A percentile compares a stretch with the other conserved stretches of the same genome.
Conservation (phyloP, 1,139 yeast species). For the Geotrichum histeridarum region DNA sequence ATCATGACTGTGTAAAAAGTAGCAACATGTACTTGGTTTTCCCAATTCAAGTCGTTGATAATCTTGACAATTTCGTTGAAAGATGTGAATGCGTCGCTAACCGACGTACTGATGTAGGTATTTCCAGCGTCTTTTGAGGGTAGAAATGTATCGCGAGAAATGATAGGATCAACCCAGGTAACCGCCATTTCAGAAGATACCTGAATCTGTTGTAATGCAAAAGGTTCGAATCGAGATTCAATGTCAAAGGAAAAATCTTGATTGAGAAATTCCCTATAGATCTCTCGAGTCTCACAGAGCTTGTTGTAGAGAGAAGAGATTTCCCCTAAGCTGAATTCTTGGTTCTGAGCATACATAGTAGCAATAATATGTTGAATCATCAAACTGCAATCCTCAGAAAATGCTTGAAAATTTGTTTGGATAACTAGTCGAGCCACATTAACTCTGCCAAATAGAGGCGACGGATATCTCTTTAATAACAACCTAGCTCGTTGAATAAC, state of each 20-base stretch:
- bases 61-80: slow-evolving; percentile 54
- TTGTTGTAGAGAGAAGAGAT: slow-evolving; percentile 57
- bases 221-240: slow-evolving; percentile 58
- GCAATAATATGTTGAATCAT: slow-evolving; percentile 53
- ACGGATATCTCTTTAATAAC: slow-evolving; percentile 57
- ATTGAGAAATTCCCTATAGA: slow-evolving; percentile 48
- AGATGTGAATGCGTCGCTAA: slow-evolving; percentile 61
- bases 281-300: slow-evolving; percentile 51
- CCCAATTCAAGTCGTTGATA: slow-evolving; percentile 58
- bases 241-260: slow-evolving; percentile 50
- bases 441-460: slow-evolving; percentile 56
- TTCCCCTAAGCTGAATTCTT: slow-evolving; percentile 50
- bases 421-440: slow-evolving; percentile 54
- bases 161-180: slow-evolving; percentile 50
- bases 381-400: slow-evolving; percentile 58
- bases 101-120: slow-evolving; percentile 49
- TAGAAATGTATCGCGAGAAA: slow-evolving; percentile 52
- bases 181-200: slow-evolving; percentile 49
- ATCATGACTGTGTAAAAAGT: slow-evolving; percentile 53
- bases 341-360: slow-evolving; percentile 39
- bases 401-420: slow-evolving; percentile 52
- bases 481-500: slow-evolving; percentile 49
- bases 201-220: slow-evolving; percentile 52
- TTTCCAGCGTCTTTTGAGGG: slow-evolving; percentile 45
- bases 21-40: slow-evolving; percentile 56